Evolutionary conservation across 805 yeast species (phyloP).

Genomic region (Cyberlindnera euphorbiae): DNA sequence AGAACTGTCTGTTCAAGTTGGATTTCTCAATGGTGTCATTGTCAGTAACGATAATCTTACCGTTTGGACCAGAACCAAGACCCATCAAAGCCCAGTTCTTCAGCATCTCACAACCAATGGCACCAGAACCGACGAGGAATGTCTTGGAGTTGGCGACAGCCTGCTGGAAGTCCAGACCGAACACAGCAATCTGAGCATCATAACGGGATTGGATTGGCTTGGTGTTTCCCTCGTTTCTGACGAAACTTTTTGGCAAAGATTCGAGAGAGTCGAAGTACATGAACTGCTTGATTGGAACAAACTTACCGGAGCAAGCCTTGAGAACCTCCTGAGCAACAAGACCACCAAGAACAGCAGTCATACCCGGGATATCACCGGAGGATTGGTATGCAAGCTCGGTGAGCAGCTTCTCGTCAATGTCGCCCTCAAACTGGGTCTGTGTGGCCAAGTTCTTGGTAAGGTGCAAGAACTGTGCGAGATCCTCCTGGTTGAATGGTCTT

Average conservation of each 20-base stretch:
- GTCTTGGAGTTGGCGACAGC: constrained; percentile 71
- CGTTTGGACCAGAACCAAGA: constrained; percentile 85
- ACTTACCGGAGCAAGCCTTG: constrained; percentile 93
- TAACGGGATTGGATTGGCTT: constrained; percentile 78
- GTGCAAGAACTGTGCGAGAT: constrained; percentile 61
- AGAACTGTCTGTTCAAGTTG: constrained; percentile 91
- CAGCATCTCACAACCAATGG: constrained; percentile 98
- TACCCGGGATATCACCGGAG: constrained; percentile 86
- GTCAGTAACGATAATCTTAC: constrained; percentile 82
- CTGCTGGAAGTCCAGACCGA: constrained; percentile 76
- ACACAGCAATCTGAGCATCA: constrained; percentile 93
- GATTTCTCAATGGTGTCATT: constrained; percentile 94
- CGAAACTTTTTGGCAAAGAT: constrained; percentile 66
- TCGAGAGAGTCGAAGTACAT: constrained; percentile 93
- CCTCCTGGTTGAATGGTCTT: constrained; percentile 67
- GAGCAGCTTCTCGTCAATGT: constrained; percentile 60
- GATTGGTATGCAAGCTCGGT: constrained; percentile 78
- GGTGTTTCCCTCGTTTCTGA: constrained; percentile 67
- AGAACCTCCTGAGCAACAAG: constrained; percentile 93
- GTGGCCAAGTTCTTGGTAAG: constrained; percentile 55
- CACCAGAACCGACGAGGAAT: constrained; percentile 95
- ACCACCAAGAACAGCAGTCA: constrained; percentile 90
- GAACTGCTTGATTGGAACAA: constrained; percentile 88
- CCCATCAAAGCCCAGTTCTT: constrained; percentile 99
- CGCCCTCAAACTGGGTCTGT: constrained; percentile 54